Evolutionary conservation across 1,139 yeast genomes (phyloP), one percentile per base, ranked within the genome.

Genomic region (Geotrichum klebahnii): DNA sequence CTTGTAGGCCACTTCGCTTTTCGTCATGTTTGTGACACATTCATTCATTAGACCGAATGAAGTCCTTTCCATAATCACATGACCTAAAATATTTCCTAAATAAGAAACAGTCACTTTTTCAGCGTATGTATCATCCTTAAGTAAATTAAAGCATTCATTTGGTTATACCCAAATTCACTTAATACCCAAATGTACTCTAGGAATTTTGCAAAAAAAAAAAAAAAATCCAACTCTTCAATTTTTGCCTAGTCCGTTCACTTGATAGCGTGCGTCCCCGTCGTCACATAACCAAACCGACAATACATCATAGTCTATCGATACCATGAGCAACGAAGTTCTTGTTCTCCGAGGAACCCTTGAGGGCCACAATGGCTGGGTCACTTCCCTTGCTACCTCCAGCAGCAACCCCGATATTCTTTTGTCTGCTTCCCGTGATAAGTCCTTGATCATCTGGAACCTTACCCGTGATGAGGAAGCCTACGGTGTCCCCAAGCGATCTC

Each of bases 301-400:
- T 31, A 29, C 36, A 17, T 28, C 44, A 31, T 40, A 8, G 34
- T 31, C 34, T 31, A 29, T 24, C 29, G 34, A 47, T 48, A 57
- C 41, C 43, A 62, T 61, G 66, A 63, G 66, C 59, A 64, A 64
- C 65, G 97, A 90, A 86, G 95, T 90, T 83, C 84, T 92, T 80
- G 96, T 90, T 76, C 87, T 92, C 76, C 90, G 97, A 84, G 97
- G 97, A 76, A 87, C 97, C 82, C 86, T 92, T 75, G 96, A 90
- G 80, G 96, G 87, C 43, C 52, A 41, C 47, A 46, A 53, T 46
- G 51, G 70, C 70, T 92, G 97, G 97, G 98, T 92, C 72, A 92
- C 99, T 65, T 83, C 97, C 75, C 82, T 92, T 70, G 96, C 97
- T 77, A 92, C 97, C 78, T 84, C 96, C 73, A 87, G 92, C 70